Conservation (phyloP, 352 stramenopile species). For the Pythium diclinum region DNA sequence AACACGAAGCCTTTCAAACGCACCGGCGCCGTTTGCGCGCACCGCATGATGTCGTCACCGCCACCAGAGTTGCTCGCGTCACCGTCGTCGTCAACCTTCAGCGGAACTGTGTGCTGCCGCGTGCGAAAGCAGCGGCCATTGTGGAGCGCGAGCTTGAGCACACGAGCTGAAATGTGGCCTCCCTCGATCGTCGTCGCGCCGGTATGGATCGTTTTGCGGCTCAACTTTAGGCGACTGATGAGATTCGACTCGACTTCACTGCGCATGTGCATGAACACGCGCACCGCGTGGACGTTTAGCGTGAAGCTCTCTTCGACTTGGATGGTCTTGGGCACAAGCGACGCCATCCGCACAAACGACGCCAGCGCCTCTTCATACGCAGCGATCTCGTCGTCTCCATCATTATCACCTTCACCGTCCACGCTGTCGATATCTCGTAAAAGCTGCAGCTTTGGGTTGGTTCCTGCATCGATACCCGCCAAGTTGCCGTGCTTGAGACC, state of each 20-base stretch:
- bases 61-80: conserved; percentile 7
- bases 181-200: conserved; percentile 43
- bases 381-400: conserved; percentile 35
- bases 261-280: conserved; percentile 66
- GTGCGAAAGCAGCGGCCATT: conserved; percentile 85
- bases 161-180: conserved; percentile 66
- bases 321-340: conserved; percentile 57
- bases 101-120: conserved; percentile 51
- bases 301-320: conserved; percentile 61
- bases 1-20: conserved; percentile 75
- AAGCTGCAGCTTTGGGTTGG: conserved; percentile 58
- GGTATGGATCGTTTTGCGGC: conserved; percentile 49
- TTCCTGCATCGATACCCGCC: conserved; percentile 61
- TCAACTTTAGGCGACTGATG: conserved; percentile 58
- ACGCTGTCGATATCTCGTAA: conserved; percentile 11
- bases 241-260: conserved; percentile 69
- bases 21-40: conserved; percentile 34
- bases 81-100: conserved; percentile 52
- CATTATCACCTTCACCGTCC: conserved; percentile 1
- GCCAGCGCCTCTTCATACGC: conserved; percentile 51
- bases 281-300: conserved; percentile 41
- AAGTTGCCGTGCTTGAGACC: conserved; percentile 72
- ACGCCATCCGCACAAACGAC: conserved; percentile 58
- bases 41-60: conserved; percentile 65
- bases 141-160: conserved; percentile 85